phyloP scores from a whole-genome alignment of 257 asterid species.

The Scutellaria galericulata region DNA sequence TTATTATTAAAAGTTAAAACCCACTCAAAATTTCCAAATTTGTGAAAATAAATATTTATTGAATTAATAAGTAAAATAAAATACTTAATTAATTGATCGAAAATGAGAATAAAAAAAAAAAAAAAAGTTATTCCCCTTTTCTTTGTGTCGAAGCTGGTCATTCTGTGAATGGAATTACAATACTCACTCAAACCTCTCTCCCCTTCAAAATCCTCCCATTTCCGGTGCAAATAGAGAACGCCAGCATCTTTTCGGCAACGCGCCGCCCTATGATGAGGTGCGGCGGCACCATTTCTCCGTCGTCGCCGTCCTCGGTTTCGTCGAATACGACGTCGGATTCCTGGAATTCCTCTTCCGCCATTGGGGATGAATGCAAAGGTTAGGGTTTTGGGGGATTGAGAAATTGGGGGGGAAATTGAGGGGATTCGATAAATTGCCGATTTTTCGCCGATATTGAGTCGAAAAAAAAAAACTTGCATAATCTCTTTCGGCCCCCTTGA shows the following conservation, averaged over 20 bases:
- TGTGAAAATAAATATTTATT: too few species aligned
- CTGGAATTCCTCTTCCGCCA: constrained; percentile 81
- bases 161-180: constrained; percentile 67
- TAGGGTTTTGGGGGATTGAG: background rate
- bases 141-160: constrained; percentile 37
- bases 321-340: constrained; percentile 74
- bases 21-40: too few species aligned
- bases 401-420: background rate
- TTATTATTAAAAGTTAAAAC: too few species aligned
- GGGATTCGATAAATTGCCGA: too few species aligned
- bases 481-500: too few species aligned
- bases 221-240: constrained; percentile 69
- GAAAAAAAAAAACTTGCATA: too few species aligned
- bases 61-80: too few species aligned
- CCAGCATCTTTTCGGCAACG: constrained; percentile 60
- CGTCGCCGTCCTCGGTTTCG: constrained; percentile 36
- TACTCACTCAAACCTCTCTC: constrained; percentile 70
- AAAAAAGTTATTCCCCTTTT: background rate
- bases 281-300: constrained; percentile 77
- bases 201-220: constrained; percentile 73
- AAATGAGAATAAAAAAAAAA: too few species aligned
- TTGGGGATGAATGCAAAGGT: constrained; percentile 15
- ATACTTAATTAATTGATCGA: too few species aligned
- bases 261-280: constrained; percentile 70
- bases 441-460: too few species aligned